Evolutionary conservation across 306 rosid genomes (phyloP), one percentile per base, ranked within the genome.

Genomic region (Mimosa pudica): DNA sequence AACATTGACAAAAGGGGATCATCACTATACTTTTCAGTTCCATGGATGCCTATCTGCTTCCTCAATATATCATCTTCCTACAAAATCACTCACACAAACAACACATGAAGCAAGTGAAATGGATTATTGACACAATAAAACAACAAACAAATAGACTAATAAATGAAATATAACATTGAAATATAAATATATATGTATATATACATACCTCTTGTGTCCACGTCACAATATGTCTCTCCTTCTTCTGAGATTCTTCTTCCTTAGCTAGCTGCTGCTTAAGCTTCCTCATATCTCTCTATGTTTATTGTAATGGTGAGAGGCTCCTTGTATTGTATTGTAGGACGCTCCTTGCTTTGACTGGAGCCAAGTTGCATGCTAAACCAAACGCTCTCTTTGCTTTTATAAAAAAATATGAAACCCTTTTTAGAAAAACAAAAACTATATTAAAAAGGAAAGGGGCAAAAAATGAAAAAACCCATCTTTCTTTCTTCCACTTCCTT

Each of bases 11-110:
- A 18, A 61, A 13, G 54, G 54, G 49, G 76, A 52, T 52, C 52
- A 16, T 14, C 38, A 45, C 60, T 80, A 24, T 92, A 95, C 98
- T 92, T 95, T 47, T 91, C 92, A 33, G 95, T 90, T 83, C 98
- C 98, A 78, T 91, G 94, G 74, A 83, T 80, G 45, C 84, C 81
- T 65, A 95, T 92, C 82, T 92, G 97, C 77, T 89, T 90, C 11
- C 98, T 81, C 7, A 95, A 93, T 72, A 86, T 89, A 81, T 89
- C 97, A 89, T 95, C 98, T 79, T 95, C 98, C 98, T 92, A 89
- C 80, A 89, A 86, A 46, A 73, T 2, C 42, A 45, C 48, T 6
- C 48, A 45, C 86, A 75, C 72, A 82, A 5, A 85, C 83, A 55
- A 80, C 77, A 81, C 10, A 20, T 85, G 77, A 90, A 65, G 71